phyloP scores from a whole-genome alignment of 2,329 filamentous ascomycete species.

The Apiospora aurea region DNA sequence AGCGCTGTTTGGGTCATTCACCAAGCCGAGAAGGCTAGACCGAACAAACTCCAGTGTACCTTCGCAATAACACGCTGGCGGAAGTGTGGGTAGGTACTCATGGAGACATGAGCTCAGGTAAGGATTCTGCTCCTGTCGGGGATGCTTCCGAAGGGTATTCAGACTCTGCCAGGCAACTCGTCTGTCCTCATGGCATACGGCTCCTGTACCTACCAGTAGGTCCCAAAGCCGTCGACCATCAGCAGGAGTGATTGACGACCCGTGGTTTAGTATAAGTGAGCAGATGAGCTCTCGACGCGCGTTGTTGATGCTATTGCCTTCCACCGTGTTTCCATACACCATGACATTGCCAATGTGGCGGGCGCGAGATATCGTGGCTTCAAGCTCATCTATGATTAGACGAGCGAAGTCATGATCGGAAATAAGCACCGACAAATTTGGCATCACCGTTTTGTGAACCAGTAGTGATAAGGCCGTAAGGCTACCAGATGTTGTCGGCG shows the following conservation, averaged over 20 bases:
- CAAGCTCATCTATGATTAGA: slow-evolving; percentile 70
- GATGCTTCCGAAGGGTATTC: slow-evolving; percentile 52
- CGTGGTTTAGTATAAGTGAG: slow-evolving; percentile 62
- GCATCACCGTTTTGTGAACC: slow-evolving; percentile 52
- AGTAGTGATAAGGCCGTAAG: slow-evolving; percentile 68
- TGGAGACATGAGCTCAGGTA: slow-evolving; percentile 63
- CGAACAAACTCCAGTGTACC: slow-evolving; percentile 70
- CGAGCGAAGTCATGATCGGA: slow-evolving; percentile 66
- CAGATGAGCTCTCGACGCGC: slow-evolving; percentile 65
- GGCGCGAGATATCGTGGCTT: slow-evolving; percentile 57
- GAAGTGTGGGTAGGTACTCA: slow-evolving; percentile 63
- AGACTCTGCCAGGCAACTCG: slow-evolving; percentile 74
- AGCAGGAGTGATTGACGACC: slow-evolving; percentile 68
- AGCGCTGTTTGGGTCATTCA: slow-evolving; percentile 53
- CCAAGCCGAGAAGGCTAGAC: slow-evolving; percentile 54
- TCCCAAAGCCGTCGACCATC: slow-evolving; percentile 74
- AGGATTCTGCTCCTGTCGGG: slow-evolving; percentile 54
- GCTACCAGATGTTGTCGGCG: slow-evolving; percentile 73
- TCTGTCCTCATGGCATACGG: slow-evolving; percentile 66
- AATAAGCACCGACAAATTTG: slow-evolving; percentile 64
- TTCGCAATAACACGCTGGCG: slow-evolving; percentile 64
- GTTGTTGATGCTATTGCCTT: slow-evolving; percentile 51
- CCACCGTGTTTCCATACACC: slow-evolving; percentile 51
- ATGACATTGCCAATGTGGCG: slow-evolving; percentile 49
- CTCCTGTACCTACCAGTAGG: slow-evolving; percentile 70